phyloP scores from a whole-genome alignment of 192 early-diverging fungal species.

The Obelidium mucronatum region DNA sequence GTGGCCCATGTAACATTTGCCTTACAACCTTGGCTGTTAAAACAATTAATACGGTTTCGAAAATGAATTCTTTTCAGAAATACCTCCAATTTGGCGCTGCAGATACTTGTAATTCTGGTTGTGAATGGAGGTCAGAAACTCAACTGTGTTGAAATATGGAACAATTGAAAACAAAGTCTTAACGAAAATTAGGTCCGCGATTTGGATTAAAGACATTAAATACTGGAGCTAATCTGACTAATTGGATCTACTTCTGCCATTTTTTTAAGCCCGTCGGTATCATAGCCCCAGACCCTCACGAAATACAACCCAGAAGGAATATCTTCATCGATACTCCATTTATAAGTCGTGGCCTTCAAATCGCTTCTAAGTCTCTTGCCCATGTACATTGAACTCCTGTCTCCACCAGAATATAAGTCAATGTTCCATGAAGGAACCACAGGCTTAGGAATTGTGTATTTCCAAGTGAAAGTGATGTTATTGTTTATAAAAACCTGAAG shows the following conservation, averaged over 20 bases:
- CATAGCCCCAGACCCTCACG: constrained; percentile 9
- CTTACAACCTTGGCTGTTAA: constrained; percentile 3
- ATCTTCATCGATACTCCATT: neutral
- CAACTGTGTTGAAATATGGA: no score
- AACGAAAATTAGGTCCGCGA: constrained; percentile 4
- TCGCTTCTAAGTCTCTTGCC: neutral
- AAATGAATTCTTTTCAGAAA: no score
- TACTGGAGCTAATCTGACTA: constrained; percentile 11
- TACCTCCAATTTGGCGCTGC: constrained; percentile 22
- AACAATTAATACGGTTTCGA: no score
- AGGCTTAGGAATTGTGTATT: neutral
- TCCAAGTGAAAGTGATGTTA: constrained; percentile 7
- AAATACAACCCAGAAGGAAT: constrained; percentile 22
- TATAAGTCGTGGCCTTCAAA: neutral
- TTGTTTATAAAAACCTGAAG: neutral
- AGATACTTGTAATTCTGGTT: constrained; percentile 2
- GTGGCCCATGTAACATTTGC: constrained; percentile 26
- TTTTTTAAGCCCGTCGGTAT: neutral
- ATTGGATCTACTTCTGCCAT: neutral
- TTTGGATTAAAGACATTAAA: constrained; percentile 13
- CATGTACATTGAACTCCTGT: neutral
- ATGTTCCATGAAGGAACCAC: constrained; percentile 1
- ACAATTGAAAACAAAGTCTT: no score
- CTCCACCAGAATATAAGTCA: constrained; percentile 6
- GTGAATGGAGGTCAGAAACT: no score